A percentile compares a stretch with the other conserved stretches of the same genome.
phyloP scores from a whole-genome alignment of 2,329 filamentous ascomycete genomes.

The Tympanopsis confertula region DNA sequence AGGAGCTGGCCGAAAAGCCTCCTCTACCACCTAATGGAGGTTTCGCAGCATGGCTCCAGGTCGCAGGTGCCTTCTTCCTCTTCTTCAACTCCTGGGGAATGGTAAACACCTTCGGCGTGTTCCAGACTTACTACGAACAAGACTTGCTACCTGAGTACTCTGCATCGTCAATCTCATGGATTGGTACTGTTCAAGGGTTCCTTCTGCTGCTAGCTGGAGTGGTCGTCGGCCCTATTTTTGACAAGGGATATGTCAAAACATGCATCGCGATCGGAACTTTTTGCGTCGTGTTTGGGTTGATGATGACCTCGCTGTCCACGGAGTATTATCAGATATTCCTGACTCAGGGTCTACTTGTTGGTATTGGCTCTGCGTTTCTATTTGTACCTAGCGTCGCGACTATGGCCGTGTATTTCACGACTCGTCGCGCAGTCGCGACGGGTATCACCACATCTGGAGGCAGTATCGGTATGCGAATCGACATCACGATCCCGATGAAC shows the following conservation, averaged over 20 bases:
- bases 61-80: not conserved
- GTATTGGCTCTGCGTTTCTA: constrained; percentile 20
- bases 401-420: constrained; percentile 26
- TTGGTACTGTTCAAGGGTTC: constrained; percentile 27
- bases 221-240: constrained; percentile 26
- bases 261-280: constrained; percentile 21
- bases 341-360: constrained; percentile 24
- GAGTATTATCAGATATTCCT: constrained; percentile 29
- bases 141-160: constrained; percentile 10
- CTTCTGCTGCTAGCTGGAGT: constrained; percentile 26
- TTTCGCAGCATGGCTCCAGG: not conserved
- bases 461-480: constrained; percentile 13
- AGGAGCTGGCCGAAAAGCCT: too few species aligned
- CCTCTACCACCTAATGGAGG: constrained; percentile 1
- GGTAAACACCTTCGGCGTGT: constrained; percentile 29
- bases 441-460: constrained; percentile 20
- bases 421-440: constrained; percentile 16
- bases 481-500: not conserved
- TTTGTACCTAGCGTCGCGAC: constrained; percentile 23
- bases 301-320: constrained; percentile 31
- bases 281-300: constrained; percentile 25
- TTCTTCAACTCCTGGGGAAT: constrained; percentile 12
- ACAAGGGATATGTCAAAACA: constrained; percentile 26
- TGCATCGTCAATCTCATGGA: constrained; percentile 30
- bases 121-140: constrained; percentile 22